Base-by-base conservation (phyloP, 1,284 basidiomycete genomes). In the Bjerkandera adusta region DNA sequence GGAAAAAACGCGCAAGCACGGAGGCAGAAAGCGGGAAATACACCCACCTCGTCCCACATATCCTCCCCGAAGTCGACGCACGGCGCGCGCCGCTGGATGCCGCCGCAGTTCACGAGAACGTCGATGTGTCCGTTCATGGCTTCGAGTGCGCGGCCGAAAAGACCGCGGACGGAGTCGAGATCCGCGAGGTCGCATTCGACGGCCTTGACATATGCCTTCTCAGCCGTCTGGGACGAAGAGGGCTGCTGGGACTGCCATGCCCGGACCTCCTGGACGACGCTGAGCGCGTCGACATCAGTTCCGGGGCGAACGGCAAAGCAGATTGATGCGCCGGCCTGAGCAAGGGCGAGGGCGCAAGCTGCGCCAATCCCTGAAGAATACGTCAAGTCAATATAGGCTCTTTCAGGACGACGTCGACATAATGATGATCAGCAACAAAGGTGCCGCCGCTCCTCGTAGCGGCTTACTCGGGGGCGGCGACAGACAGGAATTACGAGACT, bases 21-120 rank as follows among this genome's bases (percentile, higher is more conserved):
- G 27, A 30, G 8, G 27, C 27, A 30, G 27, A 8, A 30, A n/a
- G 27, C 8, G n/a, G n/a, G n/a, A n/a, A n/a, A 30, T 3, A 22
- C 27, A 69, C 81, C 61, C 64, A 92, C 91, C 68, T 93, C 89
- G 62, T 95, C 85, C 92, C 92, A 97, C 64, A 95, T 89, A 38
- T 72, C 66, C 64, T 96, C 92, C 30, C 81, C 72, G 66, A 97
- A 97, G 57, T 82, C 76, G 57, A 91, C 80, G 34, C 84, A 83
- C 48, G 89, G 88, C 47, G 86, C 83, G 66, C 92, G 75, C 60
- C 92, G 77, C 67, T 97, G 93, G 58, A 97, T 97, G 39, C 94
- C 95, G 46, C 90, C 95, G 65, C 93, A 97, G 68, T 97, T 96
- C 64, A 97, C 81, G 38, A 97, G 79, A 56, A 97, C 76, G 64